Conservation (phyloP, 2,329 filamentous ascomycete genomes). For the Niveomyces coronatus region DNA sequence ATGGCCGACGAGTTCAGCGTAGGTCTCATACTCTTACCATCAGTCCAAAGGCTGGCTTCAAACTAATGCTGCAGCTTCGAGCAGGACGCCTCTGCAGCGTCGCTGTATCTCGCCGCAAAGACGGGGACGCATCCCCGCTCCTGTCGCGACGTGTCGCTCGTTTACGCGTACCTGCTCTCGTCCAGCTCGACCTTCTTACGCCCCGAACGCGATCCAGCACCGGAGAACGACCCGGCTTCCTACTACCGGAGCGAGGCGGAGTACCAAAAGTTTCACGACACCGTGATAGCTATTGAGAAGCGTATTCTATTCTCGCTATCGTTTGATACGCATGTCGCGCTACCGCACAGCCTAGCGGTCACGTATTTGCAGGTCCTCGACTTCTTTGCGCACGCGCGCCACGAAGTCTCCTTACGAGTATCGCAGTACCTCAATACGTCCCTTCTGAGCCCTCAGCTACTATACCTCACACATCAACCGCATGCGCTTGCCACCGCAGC, state of each 20-base stretch:
- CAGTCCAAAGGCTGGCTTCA: not conserved
- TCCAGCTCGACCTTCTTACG: constrained; percentile 45
- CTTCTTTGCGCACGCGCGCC: constrained; percentile 38
- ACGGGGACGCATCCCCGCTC: constrained; percentile 67
- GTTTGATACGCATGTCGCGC: constrained; percentile 74
- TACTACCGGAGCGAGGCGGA: constrained; percentile 65
- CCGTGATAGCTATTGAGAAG: constrained; percentile 65
- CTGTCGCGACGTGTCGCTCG: constrained; percentile 70
- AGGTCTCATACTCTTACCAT: constrained; percentile 12
- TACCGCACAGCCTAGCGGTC: constrained; percentile 78
- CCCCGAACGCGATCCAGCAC: constrained; percentile 22
- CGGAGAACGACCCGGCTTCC: constrained; percentile 33
- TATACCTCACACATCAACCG: constrained; percentile 90
- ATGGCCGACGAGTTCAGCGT: constrained; percentile 50
- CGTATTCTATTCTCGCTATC: constrained; percentile 64
- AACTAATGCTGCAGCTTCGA: constrained; percentile 6
- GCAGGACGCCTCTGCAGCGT: constrained; percentile 71
- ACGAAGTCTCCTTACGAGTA: constrained; percentile 51
- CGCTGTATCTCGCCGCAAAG: constrained; percentile 74
- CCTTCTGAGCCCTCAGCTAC: constrained; percentile 73
- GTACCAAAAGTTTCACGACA: constrained; percentile 54
- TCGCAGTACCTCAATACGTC: constrained; percentile 79
- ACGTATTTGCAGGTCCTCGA: constrained; percentile 90
- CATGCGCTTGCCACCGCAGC: constrained; percentile 75
- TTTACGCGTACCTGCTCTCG: constrained; percentile 72